Base-by-base conservation (phyloP, 2,329 filamentous ascomycete species). In the Parascedosporium putredinis region DNA sequence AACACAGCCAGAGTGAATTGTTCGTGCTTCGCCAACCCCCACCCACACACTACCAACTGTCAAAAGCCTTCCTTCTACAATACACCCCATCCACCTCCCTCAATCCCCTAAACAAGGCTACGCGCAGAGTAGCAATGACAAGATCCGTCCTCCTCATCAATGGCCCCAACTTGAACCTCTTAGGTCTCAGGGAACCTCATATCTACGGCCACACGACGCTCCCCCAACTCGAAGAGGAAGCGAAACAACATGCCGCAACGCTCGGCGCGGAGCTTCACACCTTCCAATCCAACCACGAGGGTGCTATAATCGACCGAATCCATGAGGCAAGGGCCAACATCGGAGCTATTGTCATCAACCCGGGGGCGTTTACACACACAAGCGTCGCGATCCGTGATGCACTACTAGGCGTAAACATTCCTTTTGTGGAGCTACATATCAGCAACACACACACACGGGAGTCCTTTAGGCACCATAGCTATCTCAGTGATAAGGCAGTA, bases 271-370 rank as follows among this genome's bases (percentile, higher is more conserved):
- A 66, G 6, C 64, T 90, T 18, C 64, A 75, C 8, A 64, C 73
- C 36, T 86, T 86, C 63, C 86, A 90, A 65, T 86, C 83, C 12
- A 91, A 90, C 67, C 81, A 86, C 61, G 86, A 90, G 64, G 86
- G 86, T 50, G 79, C 77, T 25, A 78, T 88, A 53, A 71, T 88
- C 52, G 84, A 88, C 66, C 76, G 82, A 53, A 83, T 91, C 55
- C 86, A 90, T 49, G 73, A 73, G 16, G 83, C 83, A 0, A 74
- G 80, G 1, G 60, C 60, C 2, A 68, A 68, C 2, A 67, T 78
- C 20, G 81, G 85, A 53, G 83, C 75, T 54, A 77, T 86, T 55
- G 68, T 90, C 59, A 88, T 90, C 68, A 90, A 90, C 66, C 80
- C 85, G 0, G 86, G 79, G 2, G 86, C 77, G 0, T 81, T 81